Percentiles rank a stretch among this genome's conserved stretches.
Conservation (phyloP, 1,284 basidiomycete species). For the Rhodotorula sp. region DNA sequence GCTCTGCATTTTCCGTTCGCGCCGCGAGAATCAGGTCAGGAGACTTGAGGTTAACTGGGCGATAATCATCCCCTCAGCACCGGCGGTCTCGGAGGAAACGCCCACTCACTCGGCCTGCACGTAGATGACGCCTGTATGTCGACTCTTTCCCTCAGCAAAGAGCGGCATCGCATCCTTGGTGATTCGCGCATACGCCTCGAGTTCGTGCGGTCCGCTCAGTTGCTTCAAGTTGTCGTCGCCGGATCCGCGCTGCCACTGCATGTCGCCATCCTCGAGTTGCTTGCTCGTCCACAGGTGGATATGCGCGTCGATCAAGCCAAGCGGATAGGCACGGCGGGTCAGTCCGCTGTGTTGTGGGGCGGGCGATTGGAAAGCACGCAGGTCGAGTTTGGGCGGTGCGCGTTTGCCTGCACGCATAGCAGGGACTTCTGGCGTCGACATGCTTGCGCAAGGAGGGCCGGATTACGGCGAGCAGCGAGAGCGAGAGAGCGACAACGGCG, state of each 20-base stretch:
- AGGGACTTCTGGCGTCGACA: neutral
- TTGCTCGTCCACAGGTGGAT: constrained; percentile 27
- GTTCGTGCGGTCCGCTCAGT: constrained; percentile 22
- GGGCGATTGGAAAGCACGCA: constrained; percentile 13
- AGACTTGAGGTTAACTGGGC: neutral
- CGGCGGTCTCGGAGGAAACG: no score
- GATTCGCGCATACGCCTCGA: constrained; percentile 9
- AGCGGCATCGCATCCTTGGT: neutral
- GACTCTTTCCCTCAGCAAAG: constrained; percentile 6
- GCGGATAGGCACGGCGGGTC: constrained; percentile 11
- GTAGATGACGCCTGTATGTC: constrained; percentile 19
- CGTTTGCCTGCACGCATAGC: constrained; percentile 8
- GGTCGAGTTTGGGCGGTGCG: constrained; percentile 34
- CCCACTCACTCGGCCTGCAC: constrained; percentile 33
- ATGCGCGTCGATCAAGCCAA: constrained; percentile 28
- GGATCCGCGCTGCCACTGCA: constrained; percentile 15
- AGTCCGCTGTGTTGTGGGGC: neutral
- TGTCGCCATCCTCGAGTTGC: constrained; percentile 16
- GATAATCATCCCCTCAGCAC: neutral
- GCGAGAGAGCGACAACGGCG: neutral
- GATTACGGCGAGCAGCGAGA: neutral
- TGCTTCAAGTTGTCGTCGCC: neutral
- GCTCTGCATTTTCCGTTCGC: constrained; percentile 7
- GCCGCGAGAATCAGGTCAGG: neutral
- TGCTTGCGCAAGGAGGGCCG: neutral